A percentile compares a stretch with the other conserved stretches of the same genome.
phyloP scores from a whole-genome alignment of 2,329 filamentous ascomycete species.

The Pseudofabraea citricarpa region DNA sequence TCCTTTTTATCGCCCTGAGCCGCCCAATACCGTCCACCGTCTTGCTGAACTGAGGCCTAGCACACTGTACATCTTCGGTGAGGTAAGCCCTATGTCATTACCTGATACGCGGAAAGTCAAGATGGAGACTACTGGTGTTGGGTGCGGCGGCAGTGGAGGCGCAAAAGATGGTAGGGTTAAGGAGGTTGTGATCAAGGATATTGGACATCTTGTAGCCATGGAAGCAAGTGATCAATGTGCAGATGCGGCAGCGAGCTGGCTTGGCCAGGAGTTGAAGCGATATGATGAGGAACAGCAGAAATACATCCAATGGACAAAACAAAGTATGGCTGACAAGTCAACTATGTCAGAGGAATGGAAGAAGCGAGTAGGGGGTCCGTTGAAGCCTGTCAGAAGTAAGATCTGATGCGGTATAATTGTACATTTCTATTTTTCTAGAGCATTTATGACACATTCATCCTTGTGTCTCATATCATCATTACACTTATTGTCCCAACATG shows the following conservation, averaged over 20 bases:
- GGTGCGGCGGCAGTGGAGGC: conserved; percentile 64
- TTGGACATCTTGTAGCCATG: conserved; percentile 81
- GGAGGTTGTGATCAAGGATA: conserved; percentile 56
- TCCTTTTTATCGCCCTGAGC: conserved; percentile 66
- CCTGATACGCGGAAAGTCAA: conserved; percentile 50
- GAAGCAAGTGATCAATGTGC: conserved; percentile 68
- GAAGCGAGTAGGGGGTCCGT: conserved; percentile 21
- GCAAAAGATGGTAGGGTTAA: conserved; percentile 60
- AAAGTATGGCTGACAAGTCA: conserved; percentile 48
- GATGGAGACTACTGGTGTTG: conserved; percentile 58
- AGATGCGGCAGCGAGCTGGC: conserved; percentile 49
- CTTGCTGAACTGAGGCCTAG: conserved; percentile 59
- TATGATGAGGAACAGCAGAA: conserved; percentile 53
- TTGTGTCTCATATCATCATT: conserved; percentile 5
- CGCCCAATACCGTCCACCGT: conserved; percentile 46
- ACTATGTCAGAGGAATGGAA: conserved; percentile 51
- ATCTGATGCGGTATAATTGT: conserved; percentile 6
- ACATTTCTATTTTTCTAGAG: background rate
- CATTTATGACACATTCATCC: background rate
- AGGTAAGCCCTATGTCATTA: conserved; percentile 49
- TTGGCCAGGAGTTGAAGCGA: conserved; percentile 48
- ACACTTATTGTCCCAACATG: too few relatives aligned
- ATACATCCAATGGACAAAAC: conserved; percentile 50
- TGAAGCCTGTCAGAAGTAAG: conserved; percentile 8
- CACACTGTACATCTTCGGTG: conserved; percentile 67